Evolutionary conservation across 495 filamentous ascomycete genomes (phyloP).

Genomic region (Schizothecium vesticola): DNA sequence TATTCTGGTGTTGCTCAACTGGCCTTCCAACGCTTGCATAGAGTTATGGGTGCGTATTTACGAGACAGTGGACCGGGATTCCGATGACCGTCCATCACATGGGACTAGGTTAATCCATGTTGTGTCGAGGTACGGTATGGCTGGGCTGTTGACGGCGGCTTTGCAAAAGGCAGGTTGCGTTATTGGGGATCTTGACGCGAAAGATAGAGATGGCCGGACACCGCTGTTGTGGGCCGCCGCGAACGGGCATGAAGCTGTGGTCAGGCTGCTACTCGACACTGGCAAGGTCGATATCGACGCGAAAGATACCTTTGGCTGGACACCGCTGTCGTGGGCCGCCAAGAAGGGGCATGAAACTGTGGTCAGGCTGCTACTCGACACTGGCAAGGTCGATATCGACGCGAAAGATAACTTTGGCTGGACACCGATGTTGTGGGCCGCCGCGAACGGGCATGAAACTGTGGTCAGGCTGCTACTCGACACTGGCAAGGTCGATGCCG

Average conservation of each 20-base stretch:
- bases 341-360: not conserved
- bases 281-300: too few species aligned
- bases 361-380: too few species aligned
- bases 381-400: too few species aligned
- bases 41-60: conserved; percentile 2
- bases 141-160: conserved; percentile 5
- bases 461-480: too few species aligned
- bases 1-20: conserved; percentile 5
- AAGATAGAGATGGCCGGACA: not conserved
- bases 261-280: too few species aligned
- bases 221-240: too few species aligned
- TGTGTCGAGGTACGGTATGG: conserved; percentile 4
- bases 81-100: not conserved
- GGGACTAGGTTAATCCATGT: conserved; percentile 3
- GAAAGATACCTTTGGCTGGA: too few species aligned
- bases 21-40: conserved; percentile 8
- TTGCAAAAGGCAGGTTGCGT: not conserved
- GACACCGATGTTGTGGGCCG: too few species aligned
- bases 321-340: conserved; percentile 9
- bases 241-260: too few species aligned
- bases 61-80: not conserved
- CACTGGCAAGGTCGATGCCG: too few species aligned
- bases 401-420: too few species aligned
- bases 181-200: not conserved
- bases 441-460: too few species aligned